Evolutionary conservation across 2,329 filamentous ascomycete genomes (phyloP), one percentile per base, ranked within the genome.

Genomic region (Exophiala sideris): DNA sequence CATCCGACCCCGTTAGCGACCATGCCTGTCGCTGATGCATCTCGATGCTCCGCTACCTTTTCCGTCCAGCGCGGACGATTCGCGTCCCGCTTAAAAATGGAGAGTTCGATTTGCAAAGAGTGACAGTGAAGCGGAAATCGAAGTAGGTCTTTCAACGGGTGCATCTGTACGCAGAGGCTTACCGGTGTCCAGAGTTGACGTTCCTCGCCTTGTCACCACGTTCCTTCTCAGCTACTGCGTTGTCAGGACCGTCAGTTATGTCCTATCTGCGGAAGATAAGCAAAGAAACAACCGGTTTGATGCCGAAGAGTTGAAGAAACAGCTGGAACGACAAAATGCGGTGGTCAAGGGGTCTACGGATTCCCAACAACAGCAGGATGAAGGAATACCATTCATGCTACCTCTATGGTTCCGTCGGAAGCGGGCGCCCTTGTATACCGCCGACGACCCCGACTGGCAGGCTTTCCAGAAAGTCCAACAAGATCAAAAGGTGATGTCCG

Each of bases 11-110:
- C 20, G 39, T 49, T 16, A 45, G 56, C 56, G 45, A 57, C 47
- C 35, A 58, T 58, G 56, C 45, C 41, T 35, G 40, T 46, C 29
- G 32, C 40, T 58, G 56, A 54, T 33, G 40, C 20, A 24, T 46
- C 56, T 39, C 49, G 18, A 63, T 63, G 61, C 57, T 63, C 50
- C 57, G 56, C 44, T 62, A 47, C 52, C 58, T 64, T 32, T 60
- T 64, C 51, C 57, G 58, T 48, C 55, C 57, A 32, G 39, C 57
- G 47, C 62, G 58, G 36, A 60, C 54, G n/a, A 48, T 62, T 38
- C 59, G 61, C 48, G 56, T 64, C 33, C 62, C 62, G 29, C 45
- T 58, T 16, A 50, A 63, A 29, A 57, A 58, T 53, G 59, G 52
- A 6, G 20, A 47, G 3, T 48, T 63, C 48, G 46, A 52, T 33